Evolutionary conservation across 768 basidiomycete species (phyloP).

Genomic region (Hortiboletus flavorubellus): DNA sequence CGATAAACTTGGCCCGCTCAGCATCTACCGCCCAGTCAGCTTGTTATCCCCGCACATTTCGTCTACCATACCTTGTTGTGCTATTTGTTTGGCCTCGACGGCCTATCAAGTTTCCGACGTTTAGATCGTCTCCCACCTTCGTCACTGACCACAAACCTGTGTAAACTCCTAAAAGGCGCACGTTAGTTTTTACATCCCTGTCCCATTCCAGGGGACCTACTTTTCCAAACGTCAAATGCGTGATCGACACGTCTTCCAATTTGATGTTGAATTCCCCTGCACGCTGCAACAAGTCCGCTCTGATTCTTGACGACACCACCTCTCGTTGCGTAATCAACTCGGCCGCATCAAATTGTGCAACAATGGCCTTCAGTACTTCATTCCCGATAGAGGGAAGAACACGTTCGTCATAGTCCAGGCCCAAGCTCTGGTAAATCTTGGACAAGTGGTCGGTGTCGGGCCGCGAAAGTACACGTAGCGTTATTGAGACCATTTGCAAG

Average conservation of each 20-base stretch:
- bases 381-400: constrained; percentile 97
- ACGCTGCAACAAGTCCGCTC: constrained; percentile 87
- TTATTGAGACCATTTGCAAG: constrained; percentile 97
- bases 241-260: constrained; percentile 97
- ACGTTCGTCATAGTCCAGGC: constrained; percentile 96
- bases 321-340: constrained; percentile 97
- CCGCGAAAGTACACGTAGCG: constrained; percentile 90
- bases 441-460: constrained; percentile 86
- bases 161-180: constrained; percentile 69
- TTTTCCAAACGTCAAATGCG: constrained; percentile 85
- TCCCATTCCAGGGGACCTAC: constrained; percentile 35
- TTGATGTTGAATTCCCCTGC: constrained; percentile 95
- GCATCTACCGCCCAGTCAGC: constrained; percentile 60
- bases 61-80: constrained; percentile 80
- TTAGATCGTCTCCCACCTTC: not conserved
- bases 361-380: constrained; percentile 96
- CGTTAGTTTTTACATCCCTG: constrained; percentile 3
- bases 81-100: constrained; percentile 99
- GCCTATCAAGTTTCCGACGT: constrained; percentile 43
- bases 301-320: constrained; percentile 91
- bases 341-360: constrained; percentile 97
- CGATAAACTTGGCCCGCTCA: constrained; percentile 97
- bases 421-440: constrained; percentile 93
- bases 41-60: not conserved
- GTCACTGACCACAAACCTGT: constrained; percentile 38